phyloP scores from a whole-genome alignment of 1,139 yeast genomes.

The Komagataea norvegica region DNA sequence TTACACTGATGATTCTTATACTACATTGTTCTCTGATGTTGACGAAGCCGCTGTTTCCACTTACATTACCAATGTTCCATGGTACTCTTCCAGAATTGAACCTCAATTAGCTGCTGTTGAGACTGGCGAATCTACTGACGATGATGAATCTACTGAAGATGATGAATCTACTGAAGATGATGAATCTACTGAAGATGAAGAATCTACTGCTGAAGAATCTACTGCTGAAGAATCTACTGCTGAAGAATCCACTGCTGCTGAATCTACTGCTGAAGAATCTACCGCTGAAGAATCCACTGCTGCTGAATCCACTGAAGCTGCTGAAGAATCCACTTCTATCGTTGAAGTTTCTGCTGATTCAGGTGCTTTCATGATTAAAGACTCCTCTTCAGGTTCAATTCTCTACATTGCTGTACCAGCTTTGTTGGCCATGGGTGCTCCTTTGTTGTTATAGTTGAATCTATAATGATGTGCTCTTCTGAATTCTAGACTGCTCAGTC shows the following conservation, averaged over 20 bases:
- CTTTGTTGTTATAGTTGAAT: slow-evolving; percentile 9
- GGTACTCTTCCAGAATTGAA: slow-evolving; percentile 39
- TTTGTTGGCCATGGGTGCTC: slow-evolving; percentile 10
- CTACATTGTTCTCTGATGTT: slow-evolving; percentile 31
- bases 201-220: background rate
- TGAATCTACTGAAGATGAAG: too few relatives aligned
- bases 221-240: slow-evolving; percentile 20
- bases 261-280: slow-evolving; percentile 19
- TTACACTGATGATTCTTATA: slow-evolving; percentile 39
- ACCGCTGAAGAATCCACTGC: slow-evolving; percentile 22
- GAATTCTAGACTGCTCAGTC: background rate
- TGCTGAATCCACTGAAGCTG: slow-evolving; percentile 14
- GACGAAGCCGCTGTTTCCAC: slow-evolving; percentile 29
- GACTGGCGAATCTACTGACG: slow-evolving; percentile 22
- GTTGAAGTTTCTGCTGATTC: slow-evolving; percentile 7
- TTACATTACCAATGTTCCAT: slow-evolving; percentile 39
- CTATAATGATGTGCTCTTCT: background rate
- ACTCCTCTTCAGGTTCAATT: slow-evolving; percentile 3
- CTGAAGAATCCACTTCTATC: slow-evolving; percentile 9
- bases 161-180: background rate
- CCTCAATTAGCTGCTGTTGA: slow-evolving; percentile 27
- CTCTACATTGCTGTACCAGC: slow-evolving; percentile 8
- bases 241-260: slow-evolving; percentile 16
- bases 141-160: slow-evolving; percentile 21
- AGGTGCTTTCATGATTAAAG: slow-evolving; percentile 11